Base-by-base conservation (phyloP, 257 asterid species). In the Cynanchum wilfordii region DNA sequence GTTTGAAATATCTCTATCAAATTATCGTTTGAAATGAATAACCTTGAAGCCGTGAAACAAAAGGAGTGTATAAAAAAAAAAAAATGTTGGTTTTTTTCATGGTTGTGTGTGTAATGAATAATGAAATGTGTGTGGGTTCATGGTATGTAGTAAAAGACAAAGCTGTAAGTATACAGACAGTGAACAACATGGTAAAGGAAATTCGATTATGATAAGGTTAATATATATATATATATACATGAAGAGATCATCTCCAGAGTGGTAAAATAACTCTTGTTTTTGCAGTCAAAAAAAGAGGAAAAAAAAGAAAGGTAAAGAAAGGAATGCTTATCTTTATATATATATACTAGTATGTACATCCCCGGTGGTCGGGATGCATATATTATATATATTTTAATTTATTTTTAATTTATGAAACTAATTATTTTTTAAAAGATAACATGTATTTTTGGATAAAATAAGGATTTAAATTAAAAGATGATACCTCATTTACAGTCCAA, bases 1-100 rank as follows among this genome's bases (percentile, higher is more conserved):
- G 20, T 1, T 47, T 9, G 16, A 49, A 13, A 36, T 51, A 25
- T 52, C 67, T 63, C 50, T 1, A 9, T 19, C 66, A 2, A 29
- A 1, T 20, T 19, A 69, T 16, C 38, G 36, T 52, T 73, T 17
- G 22, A 15, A 45, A 45, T 68, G 47, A 17, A 17, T 38, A 51
- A 42, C n/a, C 51, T 56, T 66, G 40, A 42, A 16, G 68, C 58
- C 76, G 76, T 76, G 68, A 29, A 30, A 33, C n/a, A 58, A 38
- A 64, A 76, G 76, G 68, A 40, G 47, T 19, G 11, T 49, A 42
- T 60, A 62, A 42, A 52, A 12, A 13, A 15, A 10, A 15, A 10
- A 12, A 15, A 49, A 59, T 42, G 47, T 42, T 55, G 56, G 73
- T 19, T 24, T 40, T 54, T 24, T 55, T 54, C 59, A 57, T 50